phyloP scores from a whole-genome alignment of 2,329 filamentous ascomycete genomes.

The Fusarium oligoseptatum region DNA sequence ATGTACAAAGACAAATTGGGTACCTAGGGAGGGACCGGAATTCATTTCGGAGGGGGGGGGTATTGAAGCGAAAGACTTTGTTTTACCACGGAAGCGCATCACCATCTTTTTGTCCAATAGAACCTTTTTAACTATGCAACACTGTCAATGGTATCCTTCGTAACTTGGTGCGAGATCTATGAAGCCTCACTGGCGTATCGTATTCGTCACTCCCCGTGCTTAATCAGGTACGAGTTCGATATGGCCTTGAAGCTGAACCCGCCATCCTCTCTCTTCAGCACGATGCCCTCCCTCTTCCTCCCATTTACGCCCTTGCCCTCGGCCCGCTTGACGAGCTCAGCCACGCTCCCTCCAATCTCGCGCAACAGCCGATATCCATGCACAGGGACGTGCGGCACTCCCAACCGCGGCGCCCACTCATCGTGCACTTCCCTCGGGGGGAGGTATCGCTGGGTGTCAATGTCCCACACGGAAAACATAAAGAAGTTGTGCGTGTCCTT shows the following conservation, averaged over 20 bases:
- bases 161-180: conserved; percentile 35
- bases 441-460: conserved; percentile 47
- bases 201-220: conserved; percentile 37
- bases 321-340: conserved; percentile 36
- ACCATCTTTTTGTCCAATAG: conserved; percentile 47
- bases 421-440: conserved; percentile 46
- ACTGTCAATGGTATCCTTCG: conserved; percentile 43
- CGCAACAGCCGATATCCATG: conserved; percentile 34
- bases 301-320: conserved; percentile 42
- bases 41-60: conserved; percentile 29
- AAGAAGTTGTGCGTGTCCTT: conserved; percentile 47
- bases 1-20: conserved; percentile 27
- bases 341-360: conserved; percentile 23
- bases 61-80: conserved; percentile 42
- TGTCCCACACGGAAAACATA: conserved; percentile 51
- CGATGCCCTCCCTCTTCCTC: conserved; percentile 42
- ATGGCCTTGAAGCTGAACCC: conserved; percentile 44
- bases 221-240: conserved; percentile 47
- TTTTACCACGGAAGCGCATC: conserved; percentile 47
- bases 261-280: conserved; percentile 40
- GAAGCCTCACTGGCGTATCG: no score
- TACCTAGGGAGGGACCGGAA: background rate
- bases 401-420: conserved; percentile 42
- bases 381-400: conserved; percentile 51
- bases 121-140: conserved; percentile 48